Base-by-base conservation (phyloP, 768 basidiomycete species). In the Trametes cubensis region DNA sequence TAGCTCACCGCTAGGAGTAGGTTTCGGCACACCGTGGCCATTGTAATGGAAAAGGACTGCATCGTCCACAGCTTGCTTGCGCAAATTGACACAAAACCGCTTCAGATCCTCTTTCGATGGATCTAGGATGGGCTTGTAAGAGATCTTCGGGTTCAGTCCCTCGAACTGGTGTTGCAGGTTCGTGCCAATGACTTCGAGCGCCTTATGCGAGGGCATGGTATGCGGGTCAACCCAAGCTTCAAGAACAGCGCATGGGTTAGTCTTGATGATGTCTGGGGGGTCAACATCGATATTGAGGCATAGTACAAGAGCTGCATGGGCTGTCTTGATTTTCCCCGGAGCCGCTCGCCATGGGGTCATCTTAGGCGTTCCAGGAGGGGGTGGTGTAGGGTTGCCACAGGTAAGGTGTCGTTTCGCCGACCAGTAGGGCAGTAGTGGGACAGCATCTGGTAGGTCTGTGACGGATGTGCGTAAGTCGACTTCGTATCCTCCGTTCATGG, bases 161-260 rank as follows among this genome's bases (percentile, higher is more conserved):
- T 98, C 95, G 72, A 96, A 98, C 72, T 99, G 97, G 69, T 92
- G 90, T 69, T 94, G 90, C 3, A 98, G 79, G 75, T 98, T 97
- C 26, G 88, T 85, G 6, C 94, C 94, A 67, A 97, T 96, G 41
- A 92, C 89, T 71, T 96, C 93, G 20, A 97, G 84, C 42, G 97
- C 97, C 73, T 97, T 98, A 58, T 90, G 85, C 0, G 93, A 89
- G 10, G 94, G 92, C 81, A 97, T 84, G 18, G 89, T 91, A 66
- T 89, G 91, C 4, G 96, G 96, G 76, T 98, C 95, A 38, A 98
- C 90, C 97, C 97, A 99, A 65, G 94, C 95, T 74, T 98, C 96
- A 50, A 97, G 79, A 45, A 90, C 88, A 0, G 97, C 95, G 67
- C 95, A 98, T 0, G 97, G 97, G 65, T 90, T 90, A 6, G 96